phyloP scores from a whole-genome alignment of 2,329 filamentous ascomycete species.

The Cordyceps fumosorosea region DNA sequence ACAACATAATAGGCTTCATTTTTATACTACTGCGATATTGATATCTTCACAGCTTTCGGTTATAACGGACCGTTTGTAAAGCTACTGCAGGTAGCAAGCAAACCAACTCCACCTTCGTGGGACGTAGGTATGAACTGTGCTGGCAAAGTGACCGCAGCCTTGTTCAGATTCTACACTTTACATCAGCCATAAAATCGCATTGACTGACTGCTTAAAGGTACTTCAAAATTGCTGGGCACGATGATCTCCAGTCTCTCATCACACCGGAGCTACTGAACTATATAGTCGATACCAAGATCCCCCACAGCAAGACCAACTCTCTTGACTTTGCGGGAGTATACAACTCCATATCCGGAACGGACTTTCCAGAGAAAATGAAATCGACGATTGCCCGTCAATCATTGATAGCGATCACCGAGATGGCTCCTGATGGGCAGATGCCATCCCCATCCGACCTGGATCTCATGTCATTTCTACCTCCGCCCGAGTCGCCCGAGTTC shows the following conservation, averaged over 20 bases:
- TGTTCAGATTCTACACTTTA: background rate
- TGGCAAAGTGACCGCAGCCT: background rate
- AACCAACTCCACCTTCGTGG: background rate
- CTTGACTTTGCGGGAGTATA: background rate
- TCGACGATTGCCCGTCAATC: background rate
- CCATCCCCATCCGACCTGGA: background rate
- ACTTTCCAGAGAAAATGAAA: background rate
- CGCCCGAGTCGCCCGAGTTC: constrained; percentile 4
- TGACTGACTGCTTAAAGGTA: background rate
- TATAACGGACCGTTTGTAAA: no score
- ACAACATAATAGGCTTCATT: no score
- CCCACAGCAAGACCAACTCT: background rate
- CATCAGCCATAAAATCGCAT: background rate
- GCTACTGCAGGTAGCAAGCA: background rate
- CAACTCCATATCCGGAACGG: background rate
- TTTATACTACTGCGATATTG: no score
- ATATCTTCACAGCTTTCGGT: no score
- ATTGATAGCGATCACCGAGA: background rate
- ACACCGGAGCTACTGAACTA: background rate
- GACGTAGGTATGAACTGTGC: background rate
- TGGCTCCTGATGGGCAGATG: background rate
- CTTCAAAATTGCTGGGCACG: background rate
- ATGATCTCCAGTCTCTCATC: background rate
- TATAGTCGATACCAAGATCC: background rate
- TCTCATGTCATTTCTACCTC: constrained; percentile 2